Evolutionary conservation across 176 grass and related monocot species (phyloP).

Genomic region (Triticum dicoccoides): DNA sequence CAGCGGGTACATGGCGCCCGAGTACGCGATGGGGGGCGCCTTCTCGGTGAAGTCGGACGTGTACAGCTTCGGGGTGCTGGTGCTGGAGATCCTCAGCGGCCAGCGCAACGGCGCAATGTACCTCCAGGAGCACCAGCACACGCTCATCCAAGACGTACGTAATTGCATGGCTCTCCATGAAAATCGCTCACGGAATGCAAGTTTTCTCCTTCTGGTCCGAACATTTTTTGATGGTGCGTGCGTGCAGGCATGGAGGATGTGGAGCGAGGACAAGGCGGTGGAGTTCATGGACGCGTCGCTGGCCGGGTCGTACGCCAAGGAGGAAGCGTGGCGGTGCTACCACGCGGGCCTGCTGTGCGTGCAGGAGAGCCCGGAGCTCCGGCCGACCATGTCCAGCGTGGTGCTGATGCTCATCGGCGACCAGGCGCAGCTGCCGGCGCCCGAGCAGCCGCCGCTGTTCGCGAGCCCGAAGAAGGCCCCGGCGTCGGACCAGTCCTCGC

Average conservation of each 20-base stretch:
- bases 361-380: slow-evolving; percentile 72
- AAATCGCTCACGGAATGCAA: not conserved
- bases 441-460: slow-evolving; percentile 44
- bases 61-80: slow-evolving; percentile 84
- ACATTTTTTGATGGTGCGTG: not conserved
- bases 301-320: slow-evolving; percentile 22
- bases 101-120: slow-evolving; percentile 67
- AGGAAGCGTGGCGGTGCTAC: slow-evolving; percentile 64
- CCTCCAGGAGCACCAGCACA: slow-evolving; percentile 55
- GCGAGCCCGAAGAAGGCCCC: slow-evolving; percentile 16
- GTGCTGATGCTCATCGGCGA: slow-evolving; percentile 79
- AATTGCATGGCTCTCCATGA: no score
- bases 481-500: slow-evolving; percentile 34
- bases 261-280: slow-evolving; percentile 47
- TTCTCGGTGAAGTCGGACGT: slow-evolving; percentile 96
- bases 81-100: slow-evolving; percentile 87
- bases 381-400: slow-evolving; percentile 76
- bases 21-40: slow-evolving; percentile 67
- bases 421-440: slow-evolving; percentile 41
- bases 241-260: slow-evolving; percentile 75
- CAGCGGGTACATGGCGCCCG: slow-evolving; percentile 94
- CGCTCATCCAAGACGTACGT: slow-evolving; percentile 57
- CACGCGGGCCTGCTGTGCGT: slow-evolving; percentile 80
- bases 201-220: not conserved
- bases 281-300: slow-evolving; percentile 76